Percentiles rank a stretch among this genome's conserved stretches.
Evolutionary conservation across 1,284 basidiomycete species (phyloP).

Genomic region (Papiliotrema terrestris): DNA sequence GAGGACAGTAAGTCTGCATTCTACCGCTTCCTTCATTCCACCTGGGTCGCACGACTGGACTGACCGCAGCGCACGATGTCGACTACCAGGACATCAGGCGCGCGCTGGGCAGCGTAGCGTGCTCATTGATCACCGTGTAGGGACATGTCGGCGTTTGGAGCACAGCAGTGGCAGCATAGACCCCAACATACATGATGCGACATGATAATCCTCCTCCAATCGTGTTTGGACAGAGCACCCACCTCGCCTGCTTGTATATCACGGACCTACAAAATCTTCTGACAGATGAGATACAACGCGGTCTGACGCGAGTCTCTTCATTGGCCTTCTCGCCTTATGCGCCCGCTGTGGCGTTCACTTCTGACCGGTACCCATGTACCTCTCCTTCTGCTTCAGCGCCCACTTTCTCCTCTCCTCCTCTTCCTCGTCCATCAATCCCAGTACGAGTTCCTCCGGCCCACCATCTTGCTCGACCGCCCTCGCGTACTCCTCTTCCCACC

Average conservation of each 20-base stretch:
- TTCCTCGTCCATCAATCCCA: conserved; percentile 48
- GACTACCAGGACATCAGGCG: conserved; percentile 90
- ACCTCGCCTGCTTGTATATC: neutral
- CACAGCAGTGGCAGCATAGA: too few species aligned
- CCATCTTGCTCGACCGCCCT: conserved; percentile 46
- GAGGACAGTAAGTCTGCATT: conserved; percentile 80
- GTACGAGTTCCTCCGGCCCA: conserved; percentile 44
- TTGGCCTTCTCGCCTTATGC: too few species aligned
- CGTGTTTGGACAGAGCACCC: neutral
- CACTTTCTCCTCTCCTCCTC: conserved; percentile 41
- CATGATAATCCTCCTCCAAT: neutral
- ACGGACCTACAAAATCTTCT: neutral
- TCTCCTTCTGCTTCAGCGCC: conserved; percentile 18
- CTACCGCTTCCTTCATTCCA: neutral
- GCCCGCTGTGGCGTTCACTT: too few species aligned
- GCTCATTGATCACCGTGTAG: conserved; percentile 50
- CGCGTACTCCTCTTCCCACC: conserved; percentile 46
- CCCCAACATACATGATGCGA: neutral
- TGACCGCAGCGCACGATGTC: conserved; percentile 78
- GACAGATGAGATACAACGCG: neutral
- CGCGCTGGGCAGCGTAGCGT: conserved; percentile 76
- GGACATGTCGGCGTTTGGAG: too few species aligned
- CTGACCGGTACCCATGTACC: neutral
- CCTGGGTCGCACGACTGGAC: too few species aligned
- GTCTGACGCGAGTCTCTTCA: too few species aligned